These are phyloP conservation scores for Fraxinus pennsylvanica DNA, from an alignment of 257 asterid species.

Conservation along the genomic window DNA sequence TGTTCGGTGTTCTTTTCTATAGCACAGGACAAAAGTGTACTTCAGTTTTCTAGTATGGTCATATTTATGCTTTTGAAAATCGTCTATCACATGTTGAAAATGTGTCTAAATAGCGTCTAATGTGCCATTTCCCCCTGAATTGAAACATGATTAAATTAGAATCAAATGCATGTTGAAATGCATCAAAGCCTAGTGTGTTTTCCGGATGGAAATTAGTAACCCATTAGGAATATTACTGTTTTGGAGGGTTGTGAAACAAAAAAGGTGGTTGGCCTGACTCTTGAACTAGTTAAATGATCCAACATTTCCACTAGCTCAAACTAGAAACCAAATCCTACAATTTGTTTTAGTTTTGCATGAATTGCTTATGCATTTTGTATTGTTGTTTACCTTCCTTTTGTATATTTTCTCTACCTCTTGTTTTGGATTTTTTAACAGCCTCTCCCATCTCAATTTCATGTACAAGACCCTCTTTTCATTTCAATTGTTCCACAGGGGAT, in stretches of 20 bases:
- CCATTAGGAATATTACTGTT: neutral
- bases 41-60: neutral
- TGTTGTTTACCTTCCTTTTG: neutral
- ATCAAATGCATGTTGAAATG: neutral
- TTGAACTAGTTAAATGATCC: neutral
- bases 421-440: neutral
- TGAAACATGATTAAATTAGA: neutral
- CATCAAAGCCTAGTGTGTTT: neutral
- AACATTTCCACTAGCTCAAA: neutral
- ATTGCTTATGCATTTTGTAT: neutral
- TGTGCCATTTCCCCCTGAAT: neutral
- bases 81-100: neutral
- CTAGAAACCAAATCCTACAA: neutral
- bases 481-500: constrained; percentile 55
- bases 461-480: neutral
- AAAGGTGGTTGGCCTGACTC: neutral
- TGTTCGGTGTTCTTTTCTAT: neutral
- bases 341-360: neutral
- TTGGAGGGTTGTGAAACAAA: neutral
- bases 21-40: neutral
- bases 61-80: neutral
- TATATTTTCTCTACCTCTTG: neutral
- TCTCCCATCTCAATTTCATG: neutral
- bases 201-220: neutral
- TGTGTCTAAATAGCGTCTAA: neutral